Conservation (phyloP, 2,329 filamentous ascomycete genomes). For the Endoconidiophora laricicola region DNA sequence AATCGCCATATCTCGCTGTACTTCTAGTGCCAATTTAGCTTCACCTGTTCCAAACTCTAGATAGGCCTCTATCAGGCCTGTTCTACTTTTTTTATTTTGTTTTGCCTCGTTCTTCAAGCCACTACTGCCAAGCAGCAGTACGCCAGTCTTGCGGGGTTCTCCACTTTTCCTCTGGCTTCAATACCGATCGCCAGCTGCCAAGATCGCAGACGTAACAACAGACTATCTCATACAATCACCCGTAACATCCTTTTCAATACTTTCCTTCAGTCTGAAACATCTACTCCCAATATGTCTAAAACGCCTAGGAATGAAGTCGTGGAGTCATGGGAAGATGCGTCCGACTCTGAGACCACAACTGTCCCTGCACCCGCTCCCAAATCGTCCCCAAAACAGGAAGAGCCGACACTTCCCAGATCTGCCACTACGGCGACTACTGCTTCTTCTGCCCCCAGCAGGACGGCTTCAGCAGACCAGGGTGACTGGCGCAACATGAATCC, state of each 20-base stretch:
- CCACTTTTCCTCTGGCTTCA: not conserved
- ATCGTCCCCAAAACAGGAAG: not conserved
- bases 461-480: not conserved
- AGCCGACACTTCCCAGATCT: not conserved
- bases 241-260: not conserved
- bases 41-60: no score
- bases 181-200: not conserved
- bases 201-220: not conserved
- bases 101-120: no score
- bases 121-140: no score
- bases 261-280: not conserved
- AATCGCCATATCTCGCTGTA: no score
- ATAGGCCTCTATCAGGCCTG: no score
- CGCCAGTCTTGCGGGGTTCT: not conserved
- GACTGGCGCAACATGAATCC: constrained; percentile 3
- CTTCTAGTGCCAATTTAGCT: no score
- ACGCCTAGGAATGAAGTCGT: constrained; percentile 19
- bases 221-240: not conserved
- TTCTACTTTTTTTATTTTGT: no score
- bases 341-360: constrained; percentile 22
- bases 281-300: constrained; percentile 12
- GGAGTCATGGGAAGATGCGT: constrained; percentile 42
- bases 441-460: not conserved
- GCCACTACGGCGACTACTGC: no score
- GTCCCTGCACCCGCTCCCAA: not conserved